Conservation (phyloP, 805 yeast species). For the Ogataea glucozyma region DNA sequence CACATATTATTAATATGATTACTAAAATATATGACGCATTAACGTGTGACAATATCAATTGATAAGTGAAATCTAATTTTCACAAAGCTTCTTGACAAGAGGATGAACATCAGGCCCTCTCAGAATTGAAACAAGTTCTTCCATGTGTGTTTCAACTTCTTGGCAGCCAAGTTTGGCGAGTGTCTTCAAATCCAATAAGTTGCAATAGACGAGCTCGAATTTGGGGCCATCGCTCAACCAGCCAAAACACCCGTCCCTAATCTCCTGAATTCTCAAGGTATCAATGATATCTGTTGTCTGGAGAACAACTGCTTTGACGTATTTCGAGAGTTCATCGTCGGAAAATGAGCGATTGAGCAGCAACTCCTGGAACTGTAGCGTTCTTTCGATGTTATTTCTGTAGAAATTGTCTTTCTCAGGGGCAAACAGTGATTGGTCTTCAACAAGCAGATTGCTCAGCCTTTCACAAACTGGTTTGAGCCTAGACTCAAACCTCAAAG, state of each 20-base stretch:
- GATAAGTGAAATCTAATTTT: background rate
- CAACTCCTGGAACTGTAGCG: constrained; percentile 17
- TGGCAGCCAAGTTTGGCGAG: constrained; percentile 5
- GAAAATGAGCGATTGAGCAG: background rate
- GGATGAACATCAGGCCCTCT: constrained; percentile 19
- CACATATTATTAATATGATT: constrained; percentile 3
- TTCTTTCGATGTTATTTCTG: constrained; percentile 45
- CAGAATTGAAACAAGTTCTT: background rate
- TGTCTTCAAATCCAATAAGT: constrained; percentile 12
- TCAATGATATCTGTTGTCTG: constrained; percentile 9
- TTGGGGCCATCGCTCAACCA: constrained; percentile 29
- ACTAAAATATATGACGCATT: background rate
- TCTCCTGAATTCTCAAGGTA: constrained; percentile 12
- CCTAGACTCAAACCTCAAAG: constrained; percentile 5
- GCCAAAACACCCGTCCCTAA: constrained; percentile 34
- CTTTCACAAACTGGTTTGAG: constrained; percentile 2
- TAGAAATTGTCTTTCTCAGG: constrained; percentile 69
- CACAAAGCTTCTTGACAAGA: constrained; percentile 13
- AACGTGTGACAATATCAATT: background rate
- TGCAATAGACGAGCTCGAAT: constrained; percentile 26
- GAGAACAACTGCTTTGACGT: background rate
- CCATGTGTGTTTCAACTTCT: background rate
- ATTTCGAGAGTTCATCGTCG: background rate
- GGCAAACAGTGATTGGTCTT: constrained; percentile 51
- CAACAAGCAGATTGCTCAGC: constrained; percentile 16